A percentile compares a stretch with the other conserved stretches of the same genome.
Conservation (phyloP, 129 eudicot genomes). For the Flaveria trinervia region DNA sequence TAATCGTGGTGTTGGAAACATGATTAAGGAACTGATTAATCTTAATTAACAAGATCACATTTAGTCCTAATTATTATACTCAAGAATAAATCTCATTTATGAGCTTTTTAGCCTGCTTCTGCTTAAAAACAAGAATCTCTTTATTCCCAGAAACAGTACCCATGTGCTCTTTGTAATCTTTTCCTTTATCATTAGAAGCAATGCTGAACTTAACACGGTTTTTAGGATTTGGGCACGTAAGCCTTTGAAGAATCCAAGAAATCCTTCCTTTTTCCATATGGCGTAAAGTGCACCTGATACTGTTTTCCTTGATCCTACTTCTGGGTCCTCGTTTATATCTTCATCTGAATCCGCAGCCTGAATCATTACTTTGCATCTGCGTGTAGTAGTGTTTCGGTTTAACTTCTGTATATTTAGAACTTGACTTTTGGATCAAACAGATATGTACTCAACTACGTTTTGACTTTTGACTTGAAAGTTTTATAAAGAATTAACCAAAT, state of each 20-base stretch:
- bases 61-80: conserved; percentile 26
- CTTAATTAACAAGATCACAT: conserved; percentile 18
- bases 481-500: background rate
- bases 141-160: conserved; percentile 69
- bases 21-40: conserved; percentile 3
- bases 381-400: conserved; percentile 2
- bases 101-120: conserved; percentile 65
- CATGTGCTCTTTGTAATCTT: conserved; percentile 89
- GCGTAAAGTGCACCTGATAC: conserved; percentile 51
- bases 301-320: conserved; percentile 55
- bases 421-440: conserved; percentile 13
- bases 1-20: background rate
- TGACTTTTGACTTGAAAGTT: background rate
- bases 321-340: conserved; percentile 37
- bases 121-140: conserved; percentile 52
- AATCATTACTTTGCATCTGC: conserved; percentile 90
- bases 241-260: conserved; percentile 83
- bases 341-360: conserved; percentile 77
- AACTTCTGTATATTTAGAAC: background rate
- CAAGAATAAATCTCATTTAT: conserved; percentile 9
- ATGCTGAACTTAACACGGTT: conserved; percentile 89
- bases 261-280: conserved; percentile 85
- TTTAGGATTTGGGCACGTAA: conserved; percentile 86
- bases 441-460: background rate
- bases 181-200: conserved; percentile 93